Conservation (phyloP, 805 yeast genomes). For the Kodamaea nitidulidarum region DNA sequence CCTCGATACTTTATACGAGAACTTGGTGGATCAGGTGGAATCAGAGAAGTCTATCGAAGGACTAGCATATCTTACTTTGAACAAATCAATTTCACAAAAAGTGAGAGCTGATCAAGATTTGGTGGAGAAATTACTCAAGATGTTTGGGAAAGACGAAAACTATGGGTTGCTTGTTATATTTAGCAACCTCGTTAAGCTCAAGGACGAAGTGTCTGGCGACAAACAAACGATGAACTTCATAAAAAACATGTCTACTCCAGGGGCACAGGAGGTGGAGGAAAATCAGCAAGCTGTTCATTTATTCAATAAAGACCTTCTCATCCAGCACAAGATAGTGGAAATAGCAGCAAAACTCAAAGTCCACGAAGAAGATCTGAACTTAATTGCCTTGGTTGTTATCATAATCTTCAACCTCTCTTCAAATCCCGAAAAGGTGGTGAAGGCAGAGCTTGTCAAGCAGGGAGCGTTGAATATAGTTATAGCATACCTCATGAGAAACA, state of each 20-base stretch:
- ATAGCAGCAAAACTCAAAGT: constrained; percentile 17
- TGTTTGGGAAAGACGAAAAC: constrained; percentile 5
- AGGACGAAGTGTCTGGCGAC: constrained; percentile 24
- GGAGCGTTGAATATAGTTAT: constrained; percentile 41
- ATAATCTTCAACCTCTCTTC: constrained; percentile 34
- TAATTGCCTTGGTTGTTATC: constrained; percentile 24
- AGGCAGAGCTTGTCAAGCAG: constrained; percentile 41
- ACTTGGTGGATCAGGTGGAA: constrained; percentile 2
- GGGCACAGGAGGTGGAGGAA: constrained; percentile 17
- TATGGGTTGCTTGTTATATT: constrained; percentile 43
- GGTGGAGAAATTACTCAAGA: constrained; percentile 19
- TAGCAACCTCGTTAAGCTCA: constrained; percentile 35
- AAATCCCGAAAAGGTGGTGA: constrained; percentile 20
- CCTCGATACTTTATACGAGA: constrained; percentile 5
- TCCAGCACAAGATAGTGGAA: constrained; percentile 21
- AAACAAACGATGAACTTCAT: constrained; percentile 33
- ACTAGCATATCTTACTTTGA: constrained; percentile 45
- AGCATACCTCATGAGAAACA: constrained; percentile 32
- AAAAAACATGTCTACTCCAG: constrained; percentile 33
- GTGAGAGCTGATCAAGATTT: constrained; percentile 34
- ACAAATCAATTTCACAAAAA: constrained; percentile 25
- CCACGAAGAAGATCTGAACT: constrained; percentile 10
- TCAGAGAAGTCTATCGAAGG: constrained; percentile 35
- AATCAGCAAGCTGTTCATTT: constrained; percentile 23
- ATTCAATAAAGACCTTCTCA: constrained; percentile 28